Percentiles rank a stretch among this genome's conserved stretches.
phyloP scores from a whole-genome alignment of 2,329 filamentous ascomycete genomes.

The Fusarium clavum region DNA sequence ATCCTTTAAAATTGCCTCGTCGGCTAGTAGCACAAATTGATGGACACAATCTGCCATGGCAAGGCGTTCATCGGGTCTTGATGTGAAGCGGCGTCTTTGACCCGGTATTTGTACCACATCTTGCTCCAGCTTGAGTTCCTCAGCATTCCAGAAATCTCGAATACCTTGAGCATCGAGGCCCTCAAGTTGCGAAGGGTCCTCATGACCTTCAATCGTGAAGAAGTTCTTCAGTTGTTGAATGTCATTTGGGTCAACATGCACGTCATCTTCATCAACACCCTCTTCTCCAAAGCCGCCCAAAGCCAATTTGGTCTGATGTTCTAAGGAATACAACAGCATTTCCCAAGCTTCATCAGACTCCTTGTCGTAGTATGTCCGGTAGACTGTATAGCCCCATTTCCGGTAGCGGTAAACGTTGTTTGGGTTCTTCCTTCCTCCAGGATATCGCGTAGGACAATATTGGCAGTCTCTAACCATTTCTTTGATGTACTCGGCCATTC shows the following conservation, averaged over 20 bases:
- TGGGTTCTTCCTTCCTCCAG: not conserved
- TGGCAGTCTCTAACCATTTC: not conserved
- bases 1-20: not conserved
- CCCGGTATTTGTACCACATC: not conserved
- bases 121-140: not conserved
- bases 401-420: not conserved
- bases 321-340: not conserved
- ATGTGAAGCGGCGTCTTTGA: not conserved
- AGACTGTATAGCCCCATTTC: not conserved
- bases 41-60: not conserved
- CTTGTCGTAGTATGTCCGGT: not conserved
- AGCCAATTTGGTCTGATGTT: not conserved
- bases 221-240: not conserved
- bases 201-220: not conserved
- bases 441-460: not conserved
- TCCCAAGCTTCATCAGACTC: not conserved
- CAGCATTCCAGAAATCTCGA: not conserved
- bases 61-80: not conserved
- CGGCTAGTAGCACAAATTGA: not conserved
- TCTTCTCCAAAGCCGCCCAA: not conserved
- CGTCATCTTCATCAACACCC: not conserved
- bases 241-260: not conserved
- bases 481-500: not conserved
- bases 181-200: not conserved
- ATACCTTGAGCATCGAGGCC: not conserved